Base-by-base conservation (phyloP, 208 protist genomes). In the Acanthamoeba sp. region DNA sequence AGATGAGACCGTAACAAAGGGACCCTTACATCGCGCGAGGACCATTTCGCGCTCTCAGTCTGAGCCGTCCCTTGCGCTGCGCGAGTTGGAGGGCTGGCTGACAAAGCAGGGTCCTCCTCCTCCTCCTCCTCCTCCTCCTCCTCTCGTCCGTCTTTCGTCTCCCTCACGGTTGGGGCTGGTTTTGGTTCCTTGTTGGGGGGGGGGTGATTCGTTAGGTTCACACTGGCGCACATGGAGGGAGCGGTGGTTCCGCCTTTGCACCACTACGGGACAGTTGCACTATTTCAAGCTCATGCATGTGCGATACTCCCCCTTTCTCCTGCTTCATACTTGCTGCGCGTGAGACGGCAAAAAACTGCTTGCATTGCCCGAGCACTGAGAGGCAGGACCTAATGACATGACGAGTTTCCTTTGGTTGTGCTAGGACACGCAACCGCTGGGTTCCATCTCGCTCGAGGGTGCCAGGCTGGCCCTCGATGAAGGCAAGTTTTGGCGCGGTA, bases 261-360 rank as follows among this genome's bases (percentile, higher is more conserved):
- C 66, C 32, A 36, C 29, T 7, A 76, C 66, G 10, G 66, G 66
- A 29, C 66, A 76, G 29, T 29, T 76, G 32, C 29, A 76, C 29
- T 76, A 76, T 20, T 76, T 40, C 66, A 76, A 76, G 36, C 66
- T 76, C 29, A 76, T 76, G 66, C 66, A 76, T 20, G 66, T 76
- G 20, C 66, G 66, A 24, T 36, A 24, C 59, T 9, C 29, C 62
- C n/a, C n/a, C 62, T 20, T 69, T 18, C 29, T 34, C 22, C 18
- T 34, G n/a, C n/a, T 27, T 69, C 59, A 66, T 2, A 66, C 59
- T 62, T 22, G 12, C 55, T n/a, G n/a, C n/a, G 22, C 55, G 55
- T 62, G 55, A 62, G 55, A 62, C 48, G 6, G 16, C 48, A 55
- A 6, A 6, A 55, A 6, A 55, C 48, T 55, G 48, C 48, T 55